Evolutionary conservation across 2,329 filamentous ascomycete genomes (phyloP), one percentile per base, ranked within the genome.

Genomic region (Xylariales sp.): DNA sequence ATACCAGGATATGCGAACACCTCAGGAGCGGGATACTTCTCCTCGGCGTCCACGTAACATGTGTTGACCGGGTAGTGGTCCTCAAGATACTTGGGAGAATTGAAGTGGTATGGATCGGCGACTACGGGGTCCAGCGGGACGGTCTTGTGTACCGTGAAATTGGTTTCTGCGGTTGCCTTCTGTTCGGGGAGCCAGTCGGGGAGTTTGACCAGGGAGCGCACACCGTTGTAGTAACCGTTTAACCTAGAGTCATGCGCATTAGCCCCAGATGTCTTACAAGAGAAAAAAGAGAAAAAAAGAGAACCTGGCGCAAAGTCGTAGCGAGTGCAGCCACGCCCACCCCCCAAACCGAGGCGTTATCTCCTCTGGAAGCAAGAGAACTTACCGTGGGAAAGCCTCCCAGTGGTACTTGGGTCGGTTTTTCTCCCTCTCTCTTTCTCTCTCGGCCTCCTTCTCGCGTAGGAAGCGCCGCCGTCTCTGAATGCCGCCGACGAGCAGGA

Each of bases 1-100:
- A 85, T 65, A 21, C 81, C 83, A 3, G 71, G 69, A 48, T 76
- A 78, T 4, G 68, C 71, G 45, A 72, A 74, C 30, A 57, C 45
- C 33, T 57, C 50, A 7, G 53, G 54, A 23, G 54, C 51, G 1
- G 44, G 44, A 18, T 48, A 35, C 36, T 49, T 70, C 29, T 73
- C 68, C 5, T 65, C 61, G 17, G 63, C 62, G 45, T 78, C 72
- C 24, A 77, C 48, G 48, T 66, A 77, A 57, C 74, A 78, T 39
- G 39, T 40, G 31, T 54, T 41, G 2, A 57, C 49, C 3, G 54
- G 47, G 24, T 55, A 40, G 33, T 55, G 43, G n/a, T 50, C 44
- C 29, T 51, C 38, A 7, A 57, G 47, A 39, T 56, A 56, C 29
- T 48, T 43, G 8, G 40, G 32, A 12, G 54, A 56, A 28, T 37